Percentiles rank a stretch among this genome's conserved stretches.
Evolutionary conservation across 1,284 basidiomycete genomes (phyloP).

Genomic region (Mycena citricolor): DNA sequence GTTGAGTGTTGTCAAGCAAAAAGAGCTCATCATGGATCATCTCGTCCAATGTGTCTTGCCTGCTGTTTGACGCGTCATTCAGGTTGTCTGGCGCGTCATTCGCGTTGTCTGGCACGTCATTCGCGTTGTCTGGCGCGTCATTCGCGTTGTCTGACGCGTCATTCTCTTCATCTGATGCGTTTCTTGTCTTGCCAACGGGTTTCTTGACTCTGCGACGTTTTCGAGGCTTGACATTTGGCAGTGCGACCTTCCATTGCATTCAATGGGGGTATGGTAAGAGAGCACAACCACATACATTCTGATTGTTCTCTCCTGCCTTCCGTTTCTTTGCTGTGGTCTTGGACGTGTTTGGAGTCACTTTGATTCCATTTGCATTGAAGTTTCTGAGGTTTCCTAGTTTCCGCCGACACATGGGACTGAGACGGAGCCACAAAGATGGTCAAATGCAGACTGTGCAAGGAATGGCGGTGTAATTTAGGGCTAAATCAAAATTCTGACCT

Average conservation of each 20-base stretch:
- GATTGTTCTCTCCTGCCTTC: neutral
- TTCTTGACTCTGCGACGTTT: constrained; percentile 1
- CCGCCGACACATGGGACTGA: constrained; percentile 1
- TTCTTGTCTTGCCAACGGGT: too few relatives aligned
- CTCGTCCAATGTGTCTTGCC: neutral
- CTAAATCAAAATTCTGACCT: constrained; percentile 1
- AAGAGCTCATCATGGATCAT: neutral
- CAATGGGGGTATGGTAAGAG: neutral
- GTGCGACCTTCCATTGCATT: neutral
- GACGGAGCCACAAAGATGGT: neutral
- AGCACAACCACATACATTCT: constrained; percentile 2
- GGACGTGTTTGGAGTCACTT: constrained; percentile 2
- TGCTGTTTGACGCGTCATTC: neutral
- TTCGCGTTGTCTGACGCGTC: neutral
- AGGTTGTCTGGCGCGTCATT: neutral
- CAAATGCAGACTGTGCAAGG: neutral
- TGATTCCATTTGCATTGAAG: neutral
- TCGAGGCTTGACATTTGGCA: neutral
- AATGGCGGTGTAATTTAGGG: neutral
- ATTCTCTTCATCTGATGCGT: too few relatives aligned
- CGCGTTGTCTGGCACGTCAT: neutral
- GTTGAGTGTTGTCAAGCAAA: too few relatives aligned
- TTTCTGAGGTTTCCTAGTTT: constrained; percentile 4
- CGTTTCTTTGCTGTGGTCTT: neutral
- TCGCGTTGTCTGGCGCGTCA: neutral